Conservation (phyloP, 306 rosid genomes). For the Vigna reflexopilosa region DNA sequence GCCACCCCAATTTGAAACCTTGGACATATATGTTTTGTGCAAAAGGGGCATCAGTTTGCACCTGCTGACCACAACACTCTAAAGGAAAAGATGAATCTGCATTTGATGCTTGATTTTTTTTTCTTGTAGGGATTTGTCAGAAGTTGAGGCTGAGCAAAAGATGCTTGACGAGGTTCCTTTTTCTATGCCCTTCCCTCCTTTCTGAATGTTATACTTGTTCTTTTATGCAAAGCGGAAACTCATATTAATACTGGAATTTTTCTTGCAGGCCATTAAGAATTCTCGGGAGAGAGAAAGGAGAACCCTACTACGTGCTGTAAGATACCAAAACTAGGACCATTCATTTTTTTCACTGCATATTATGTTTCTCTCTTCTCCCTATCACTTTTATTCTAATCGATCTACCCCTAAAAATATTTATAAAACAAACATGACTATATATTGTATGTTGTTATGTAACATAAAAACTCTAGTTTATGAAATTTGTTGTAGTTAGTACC, state of each 20-base stretch:
- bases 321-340: conserved; percentile 38
- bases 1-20: neutral
- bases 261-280: conserved; percentile 74
- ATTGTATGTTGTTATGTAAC: neutral
- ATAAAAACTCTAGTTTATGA: conserved; percentile 8
- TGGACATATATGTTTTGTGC: conserved; percentile 16
- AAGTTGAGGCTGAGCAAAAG: conserved; percentile 92
- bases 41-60: neutral
- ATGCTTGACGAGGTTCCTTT: conserved; percentile 77
- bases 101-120: conserved; percentile 11
- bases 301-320: conserved; percentile 79
- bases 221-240: conserved; percentile 29
- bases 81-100: neutral
- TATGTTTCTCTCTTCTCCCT: neutral
- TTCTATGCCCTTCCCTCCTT: neutral
- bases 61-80: conserved; percentile 11
- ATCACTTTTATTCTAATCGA: neutral
- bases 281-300: conserved; percentile 89
- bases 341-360: conserved; percentile 17
- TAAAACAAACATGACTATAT: neutral
- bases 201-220: conserved; percentile 27
- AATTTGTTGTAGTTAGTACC: neutral
- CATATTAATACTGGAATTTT: conserved; percentile 28
- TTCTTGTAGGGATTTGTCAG: conserved; percentile 66
- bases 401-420: conserved; percentile 10